A percentile compares a stretch with the other conserved stretches of the same genome.
These are phyloP conservation scores for Russula foetens DNA, from an alignment of 768 basidiomycete genomes.

Conservation along the genomic window DNA sequence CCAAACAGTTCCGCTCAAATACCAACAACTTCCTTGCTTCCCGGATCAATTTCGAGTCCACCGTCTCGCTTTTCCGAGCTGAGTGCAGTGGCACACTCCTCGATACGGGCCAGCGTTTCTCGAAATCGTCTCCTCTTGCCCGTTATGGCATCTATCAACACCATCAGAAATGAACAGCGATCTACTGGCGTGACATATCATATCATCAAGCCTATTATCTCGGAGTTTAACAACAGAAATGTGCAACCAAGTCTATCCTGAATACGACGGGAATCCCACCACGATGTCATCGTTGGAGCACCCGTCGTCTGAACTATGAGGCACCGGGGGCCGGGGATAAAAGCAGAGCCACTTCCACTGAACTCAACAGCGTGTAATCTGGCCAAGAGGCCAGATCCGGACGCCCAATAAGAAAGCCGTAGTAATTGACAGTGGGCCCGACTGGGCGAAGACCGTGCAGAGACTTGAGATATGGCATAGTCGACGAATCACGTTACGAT, in stretches of 20 bases:
- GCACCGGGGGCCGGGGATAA: too few species aligned
- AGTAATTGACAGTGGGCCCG: not conserved
- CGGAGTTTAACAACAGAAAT: too few species aligned
- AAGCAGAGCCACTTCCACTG: too few species aligned
- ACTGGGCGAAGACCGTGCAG: not conserved
- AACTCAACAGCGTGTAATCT: constrained; percentile 47
- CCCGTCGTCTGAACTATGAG: too few species aligned
- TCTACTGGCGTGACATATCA: too few species aligned
- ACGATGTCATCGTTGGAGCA: too few species aligned
- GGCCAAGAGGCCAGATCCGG: constrained; percentile 31
- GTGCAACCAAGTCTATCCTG: too few species aligned
- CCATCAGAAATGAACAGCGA: too few species aligned
- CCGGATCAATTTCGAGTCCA: constrained; percentile 41
- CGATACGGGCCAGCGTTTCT: constrained; percentile 43
- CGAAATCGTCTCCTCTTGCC: constrained; percentile 37
- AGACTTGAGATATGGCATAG: not conserved
- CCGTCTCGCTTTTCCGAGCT: constrained; percentile 35
- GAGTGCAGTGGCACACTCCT: constrained; percentile 46
- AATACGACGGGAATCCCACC: too few species aligned
- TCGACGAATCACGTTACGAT: not conserved
- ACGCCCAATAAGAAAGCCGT: constrained; percentile 1
- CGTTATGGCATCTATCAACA: constrained; percentile 49
- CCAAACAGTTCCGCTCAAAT: constrained; percentile 64
- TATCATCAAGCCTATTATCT: too few species aligned
- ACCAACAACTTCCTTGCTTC: constrained; percentile 50